Conservation (phyloP, 305 asterid species). For the Fraxinus dipetala region DNA sequence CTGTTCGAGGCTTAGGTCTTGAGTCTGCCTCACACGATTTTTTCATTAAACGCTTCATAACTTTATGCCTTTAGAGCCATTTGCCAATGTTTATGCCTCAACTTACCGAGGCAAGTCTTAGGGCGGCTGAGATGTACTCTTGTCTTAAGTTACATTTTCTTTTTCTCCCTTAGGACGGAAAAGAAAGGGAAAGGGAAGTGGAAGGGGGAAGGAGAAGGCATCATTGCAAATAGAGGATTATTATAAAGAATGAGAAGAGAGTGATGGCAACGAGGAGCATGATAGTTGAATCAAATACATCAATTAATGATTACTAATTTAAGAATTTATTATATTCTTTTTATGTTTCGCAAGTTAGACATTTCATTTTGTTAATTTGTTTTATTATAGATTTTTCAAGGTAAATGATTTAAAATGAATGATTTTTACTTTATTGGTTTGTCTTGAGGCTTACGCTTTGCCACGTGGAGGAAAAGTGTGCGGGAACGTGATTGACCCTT, state of each 20-base stretch:
- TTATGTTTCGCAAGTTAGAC: not conserved
- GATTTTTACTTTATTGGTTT: not conserved
- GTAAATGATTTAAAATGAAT: not conserved
- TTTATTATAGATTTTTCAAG: not conserved
- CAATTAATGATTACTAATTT: not conserved
- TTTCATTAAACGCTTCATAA: not conserved
- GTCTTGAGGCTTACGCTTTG: not conserved
- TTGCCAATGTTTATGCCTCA: not conserved
- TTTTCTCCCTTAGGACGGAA: not conserved
- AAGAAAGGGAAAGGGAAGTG: not conserved
- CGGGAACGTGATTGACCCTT: not conserved
- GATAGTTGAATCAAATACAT: not conserved
- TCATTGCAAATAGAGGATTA: not conserved
- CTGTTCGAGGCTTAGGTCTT: not conserved
- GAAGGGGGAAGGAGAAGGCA: not conserved
- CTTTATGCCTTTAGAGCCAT: not conserved
- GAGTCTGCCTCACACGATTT: not conserved
- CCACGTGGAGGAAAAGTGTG: not conserved
- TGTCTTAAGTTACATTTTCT: not conserved
- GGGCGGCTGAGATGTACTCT: not conserved
- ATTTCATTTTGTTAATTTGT: not conserved
- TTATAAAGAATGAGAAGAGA: not conserved
- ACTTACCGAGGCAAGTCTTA: not conserved
- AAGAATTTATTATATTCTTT: not conserved
- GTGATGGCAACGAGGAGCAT: not conserved